Evolutionary conservation across 352 stramenopile species (phyloP), one percentile per base, ranked within the genome.

Genomic region (Phytophthora cactorum): DNA sequence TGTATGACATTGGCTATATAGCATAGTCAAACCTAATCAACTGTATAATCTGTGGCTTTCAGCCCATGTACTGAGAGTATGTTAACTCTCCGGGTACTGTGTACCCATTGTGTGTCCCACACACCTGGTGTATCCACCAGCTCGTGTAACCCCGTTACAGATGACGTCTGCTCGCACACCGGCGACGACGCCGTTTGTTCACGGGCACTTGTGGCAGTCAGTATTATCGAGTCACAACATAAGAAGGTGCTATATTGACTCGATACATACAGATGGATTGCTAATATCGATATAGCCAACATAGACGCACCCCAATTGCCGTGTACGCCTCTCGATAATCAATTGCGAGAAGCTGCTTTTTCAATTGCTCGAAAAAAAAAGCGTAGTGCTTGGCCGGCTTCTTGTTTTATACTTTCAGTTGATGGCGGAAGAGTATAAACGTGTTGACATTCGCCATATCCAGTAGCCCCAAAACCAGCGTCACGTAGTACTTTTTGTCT

Each of bases 371-470:
- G n/a, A n/a, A n/a, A 4, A 60, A 67, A 38, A 63, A 62, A 5
- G 43, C 38, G 44, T n/a, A 51, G 25, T 57, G 60, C 15, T 68
- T 57, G 1, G 52, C 43, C 6, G 34, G 52, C 3, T 34, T n/a
- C n/a, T 63, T 29, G n/a, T 62, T 57, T 17, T 51, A 52, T n/a
- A 63, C 31, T 3, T 51, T 50, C 31, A 5, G 15, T 11, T 68
- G 2, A 38, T 68, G 31, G 9, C 52, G 45, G 17, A 46, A 47
- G 6, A 68, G 32, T 11, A 63, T 68, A 11, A 68, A 63, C 2
- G 45, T 25, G 31, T 68, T 63, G 43, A 63, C 43, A 1, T 56
- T 36, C 5, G 43, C 51, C 50, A 67, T 67, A 22, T 61, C 59
- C 3, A 67, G 14, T 2, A 57, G 34, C 1, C 60, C 52, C 3